phyloP scores from a whole-genome alignment of 108 stramenopile genomes.

The Epipyxis sp. region DNA sequence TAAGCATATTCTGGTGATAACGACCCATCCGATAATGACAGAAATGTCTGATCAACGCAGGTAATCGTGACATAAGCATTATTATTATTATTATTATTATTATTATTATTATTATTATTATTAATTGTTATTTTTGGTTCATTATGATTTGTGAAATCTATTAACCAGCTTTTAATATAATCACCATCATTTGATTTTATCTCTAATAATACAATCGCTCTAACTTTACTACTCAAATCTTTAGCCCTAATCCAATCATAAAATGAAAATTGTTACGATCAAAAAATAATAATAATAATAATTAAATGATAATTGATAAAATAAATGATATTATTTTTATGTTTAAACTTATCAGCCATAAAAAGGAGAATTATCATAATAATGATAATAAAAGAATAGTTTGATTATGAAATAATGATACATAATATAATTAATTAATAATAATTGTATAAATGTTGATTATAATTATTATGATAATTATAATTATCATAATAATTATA shows the following conservation, averaged over 20 bases:
- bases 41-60: background rate
- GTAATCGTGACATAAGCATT: conserved; percentile 1
- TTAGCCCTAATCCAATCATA: background rate
- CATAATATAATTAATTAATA: too few species aligned
- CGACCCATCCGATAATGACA: background rate
- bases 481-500: too few species aligned
- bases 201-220: background rate
- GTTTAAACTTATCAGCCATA: too few species aligned
- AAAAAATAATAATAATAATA: too few species aligned
- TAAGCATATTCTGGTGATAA: background rate
- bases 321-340: too few species aligned
- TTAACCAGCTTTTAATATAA: conserved; percentile 19
- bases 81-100: background rate
- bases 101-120: background rate
- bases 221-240: background rate
- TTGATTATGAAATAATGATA: too few species aligned
- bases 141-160: conserved; percentile 37
- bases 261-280: too few species aligned
- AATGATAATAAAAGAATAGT: too few species aligned
- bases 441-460: too few species aligned
- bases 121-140: conserved; percentile 19
- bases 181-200: background rate
- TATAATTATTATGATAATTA: too few species aligned
- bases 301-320: too few species aligned
- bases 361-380: too few species aligned